These are phyloP conservation scores for Alternaria postmessia DNA, from an alignment of 2,329 filamentous ascomycete species.

Conservation along the genomic window DNA sequence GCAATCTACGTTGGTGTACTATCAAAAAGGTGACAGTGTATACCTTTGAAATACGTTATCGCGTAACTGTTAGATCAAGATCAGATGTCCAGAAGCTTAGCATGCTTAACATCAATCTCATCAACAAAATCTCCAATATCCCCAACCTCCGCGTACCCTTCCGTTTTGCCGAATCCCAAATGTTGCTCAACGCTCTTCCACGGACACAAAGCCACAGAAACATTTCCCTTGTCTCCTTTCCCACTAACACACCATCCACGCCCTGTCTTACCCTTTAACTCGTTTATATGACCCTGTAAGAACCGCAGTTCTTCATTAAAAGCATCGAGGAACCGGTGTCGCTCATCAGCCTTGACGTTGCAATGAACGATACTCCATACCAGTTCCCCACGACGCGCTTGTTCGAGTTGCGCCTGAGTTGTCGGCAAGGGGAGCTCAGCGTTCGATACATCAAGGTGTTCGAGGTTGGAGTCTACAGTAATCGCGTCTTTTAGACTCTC, in stretches of 20 bases:
- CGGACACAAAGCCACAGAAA: constrained; percentile 54
- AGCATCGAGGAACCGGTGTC: constrained; percentile 32
- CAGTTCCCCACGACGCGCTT: constrained; percentile 2
- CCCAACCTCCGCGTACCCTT: constrained; percentile 34
- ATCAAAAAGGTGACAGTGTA: background rate
- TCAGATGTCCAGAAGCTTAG: constrained; percentile 27
- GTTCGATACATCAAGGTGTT: constrained; percentile 54
- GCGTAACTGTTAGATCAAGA: background rate
- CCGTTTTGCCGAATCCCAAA: constrained; percentile 43
- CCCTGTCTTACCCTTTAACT: constrained; percentile 30
- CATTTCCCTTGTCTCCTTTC: constrained; percentile 44
- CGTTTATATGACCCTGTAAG: constrained; percentile 38
- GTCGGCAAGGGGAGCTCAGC: constrained; percentile 37
- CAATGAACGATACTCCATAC: constrained; percentile 47
- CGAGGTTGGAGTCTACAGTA: constrained; percentile 49
- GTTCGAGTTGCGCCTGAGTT: constrained; percentile 5
- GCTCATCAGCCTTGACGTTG: constrained; percentile 39
- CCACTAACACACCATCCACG: constrained; percentile 54
- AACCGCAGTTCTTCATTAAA: constrained; percentile 37
- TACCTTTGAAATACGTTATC: background rate
- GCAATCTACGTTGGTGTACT: background rate
- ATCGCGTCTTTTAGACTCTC: constrained; percentile 48
- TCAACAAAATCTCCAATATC: constrained; percentile 21
- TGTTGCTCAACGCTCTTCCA: constrained; percentile 52
- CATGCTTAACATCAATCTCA: constrained; percentile 38